These are phyloP conservation scores for Cadophora malorum DNA, from an alignment of 2,329 filamentous ascomycete genomes.

Conservation along the genomic window DNA sequence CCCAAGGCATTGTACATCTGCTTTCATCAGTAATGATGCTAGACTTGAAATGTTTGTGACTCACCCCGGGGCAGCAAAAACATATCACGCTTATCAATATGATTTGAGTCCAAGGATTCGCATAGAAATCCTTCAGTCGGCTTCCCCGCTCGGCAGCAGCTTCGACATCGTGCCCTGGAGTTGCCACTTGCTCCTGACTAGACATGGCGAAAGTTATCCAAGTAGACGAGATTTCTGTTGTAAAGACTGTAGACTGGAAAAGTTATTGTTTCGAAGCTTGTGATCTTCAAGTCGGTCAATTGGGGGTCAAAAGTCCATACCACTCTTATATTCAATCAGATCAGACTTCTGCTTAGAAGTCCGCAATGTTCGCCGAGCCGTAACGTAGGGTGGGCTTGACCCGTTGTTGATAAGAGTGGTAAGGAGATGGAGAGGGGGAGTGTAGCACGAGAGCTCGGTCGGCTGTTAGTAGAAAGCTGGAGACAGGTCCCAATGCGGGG, in stretches of 20 bases:
- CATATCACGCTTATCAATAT: constrained; percentile 11
- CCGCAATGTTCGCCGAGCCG: neutral
- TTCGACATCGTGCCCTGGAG: neutral
- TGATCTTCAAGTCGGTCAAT: neutral
- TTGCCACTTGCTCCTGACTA: neutral
- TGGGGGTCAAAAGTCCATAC: neutral
- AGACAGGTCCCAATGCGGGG: neutral
- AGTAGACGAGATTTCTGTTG: too few relatives aligned
- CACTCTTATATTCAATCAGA: neutral
- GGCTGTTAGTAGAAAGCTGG: neutral
- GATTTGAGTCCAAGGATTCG: constrained; percentile 16
- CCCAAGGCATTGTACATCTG: constrained; percentile 7
- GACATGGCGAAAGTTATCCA: neutral
- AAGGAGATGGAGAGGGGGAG: neutral
- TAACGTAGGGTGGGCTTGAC: neutral
- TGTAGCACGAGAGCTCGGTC: neutral
- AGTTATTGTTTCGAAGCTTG: neutral
- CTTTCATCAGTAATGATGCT: neutral
- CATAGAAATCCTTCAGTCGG: constrained; percentile 11
- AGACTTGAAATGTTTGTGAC: neutral
- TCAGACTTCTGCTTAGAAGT: neutral
- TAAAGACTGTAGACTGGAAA: neutral
- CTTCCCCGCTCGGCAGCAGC: neutral
- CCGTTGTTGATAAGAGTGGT: neutral
- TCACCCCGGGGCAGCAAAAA: constrained; percentile 5